Conservation (phyloP, 169 alveolate genomes). For the Cryptosporidium canis region DNA sequence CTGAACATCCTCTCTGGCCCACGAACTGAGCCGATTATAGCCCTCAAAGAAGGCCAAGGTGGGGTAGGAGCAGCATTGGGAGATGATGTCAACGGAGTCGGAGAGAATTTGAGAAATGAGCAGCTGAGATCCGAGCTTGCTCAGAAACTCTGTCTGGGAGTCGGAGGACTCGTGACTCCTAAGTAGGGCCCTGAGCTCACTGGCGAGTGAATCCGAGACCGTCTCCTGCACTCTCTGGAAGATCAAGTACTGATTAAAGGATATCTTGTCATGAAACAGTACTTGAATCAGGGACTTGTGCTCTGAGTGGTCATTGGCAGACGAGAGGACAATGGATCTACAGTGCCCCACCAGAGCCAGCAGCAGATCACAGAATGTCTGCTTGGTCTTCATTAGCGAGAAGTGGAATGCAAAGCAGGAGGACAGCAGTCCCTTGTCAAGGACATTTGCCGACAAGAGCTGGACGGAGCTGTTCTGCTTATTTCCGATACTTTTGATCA, state of each 20-base stretch:
- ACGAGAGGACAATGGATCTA: not conserved
- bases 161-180: not conserved
- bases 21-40: slow-evolving; percentile 5
- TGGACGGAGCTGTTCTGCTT: not conserved
- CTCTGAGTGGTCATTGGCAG: not conserved
- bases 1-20: not conserved
- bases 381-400: slow-evolving; percentile 2
- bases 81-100: slow-evolving; percentile 48
- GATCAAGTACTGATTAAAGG: slow-evolving; percentile 19
- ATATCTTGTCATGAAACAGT: not conserved
- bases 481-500: slow-evolving; percentile 7
- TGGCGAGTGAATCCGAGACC: not conserved
- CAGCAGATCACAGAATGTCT: not conserved
- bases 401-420: slow-evolving; percentile 45
- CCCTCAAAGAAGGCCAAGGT: slow-evolving; percentile 48
- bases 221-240: slow-evolving; percentile 22
- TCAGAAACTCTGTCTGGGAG: not conserved
- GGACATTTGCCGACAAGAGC: not conserved
- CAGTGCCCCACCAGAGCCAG: not conserved
- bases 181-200: not conserved
- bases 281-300: not conserved
- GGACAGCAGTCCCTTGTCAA: slow-evolving; percentile 40
- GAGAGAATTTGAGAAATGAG: slow-evolving; percentile 33
- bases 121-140: not conserved
- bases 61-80: slow-evolving; percentile 69